A percentile compares a stretch with the other conserved stretches of the same genome.
phyloP scores from a whole-genome alignment of 2,329 filamentous ascomycete genomes.

The Ambrosiella xylebori region DNA sequence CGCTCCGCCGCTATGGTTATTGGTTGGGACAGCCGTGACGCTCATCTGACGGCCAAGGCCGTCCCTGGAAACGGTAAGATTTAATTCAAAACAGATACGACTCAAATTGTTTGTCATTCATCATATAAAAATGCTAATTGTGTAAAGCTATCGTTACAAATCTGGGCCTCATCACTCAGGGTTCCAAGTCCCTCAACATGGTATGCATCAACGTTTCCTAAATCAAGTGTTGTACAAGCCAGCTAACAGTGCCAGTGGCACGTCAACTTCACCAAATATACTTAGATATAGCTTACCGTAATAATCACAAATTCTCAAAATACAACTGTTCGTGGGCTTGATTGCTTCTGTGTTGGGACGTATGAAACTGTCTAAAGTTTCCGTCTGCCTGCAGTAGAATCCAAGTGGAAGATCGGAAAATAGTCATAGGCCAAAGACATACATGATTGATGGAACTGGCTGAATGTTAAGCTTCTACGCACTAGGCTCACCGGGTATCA shows the following conservation, averaged over 20 bases:
- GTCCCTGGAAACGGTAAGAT: conserved; percentile 15
- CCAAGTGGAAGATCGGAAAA: no score
- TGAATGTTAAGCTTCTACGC: no score
- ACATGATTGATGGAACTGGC: no score
- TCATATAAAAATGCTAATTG: background rate
- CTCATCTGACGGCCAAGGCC: conserved; percentile 19
- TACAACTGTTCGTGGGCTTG: no score
- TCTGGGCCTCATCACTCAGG: conserved; percentile 19
- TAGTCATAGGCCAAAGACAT: no score
- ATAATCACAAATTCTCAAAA: no score
- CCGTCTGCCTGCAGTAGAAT: no score
- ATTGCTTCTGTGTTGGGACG: no score
- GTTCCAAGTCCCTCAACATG: conserved; percentile 19
- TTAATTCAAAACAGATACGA: background rate
- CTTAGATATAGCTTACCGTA: background rate
- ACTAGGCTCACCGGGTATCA: no score
- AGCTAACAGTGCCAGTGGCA: conserved; percentile 17
- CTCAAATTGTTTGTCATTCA: background rate
- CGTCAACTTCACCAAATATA: conserved; percentile 15
- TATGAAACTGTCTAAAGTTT: no score
- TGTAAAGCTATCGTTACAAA: conserved; percentile 22
- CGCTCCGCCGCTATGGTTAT: conserved; percentile 21
- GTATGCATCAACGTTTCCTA: conserved; percentile 16
- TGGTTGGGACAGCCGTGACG: conserved; percentile 25
- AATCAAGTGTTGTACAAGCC: background rate